These are phyloP conservation scores for Azolla pinnata DNA, from an alignment of 75 land plant genomes.

Conservation along the genomic window DNA sequence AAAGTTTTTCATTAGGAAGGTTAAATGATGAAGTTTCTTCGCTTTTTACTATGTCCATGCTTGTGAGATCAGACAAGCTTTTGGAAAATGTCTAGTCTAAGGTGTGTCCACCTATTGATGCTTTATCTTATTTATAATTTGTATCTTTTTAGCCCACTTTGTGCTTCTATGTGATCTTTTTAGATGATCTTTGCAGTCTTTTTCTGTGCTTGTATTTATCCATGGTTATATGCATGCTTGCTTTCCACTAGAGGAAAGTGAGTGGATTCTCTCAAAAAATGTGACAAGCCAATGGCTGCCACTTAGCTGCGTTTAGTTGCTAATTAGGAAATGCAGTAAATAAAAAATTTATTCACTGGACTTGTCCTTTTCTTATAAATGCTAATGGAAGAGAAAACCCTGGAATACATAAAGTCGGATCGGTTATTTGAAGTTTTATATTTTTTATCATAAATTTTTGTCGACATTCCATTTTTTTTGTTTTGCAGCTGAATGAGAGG, in stretches of 20 bases:
- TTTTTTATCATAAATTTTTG: neutral
- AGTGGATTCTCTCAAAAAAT: too few species aligned
- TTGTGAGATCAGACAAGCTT: neutral
- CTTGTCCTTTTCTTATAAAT: neutral
- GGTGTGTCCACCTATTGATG: too few species aligned
- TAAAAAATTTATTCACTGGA: neutral
- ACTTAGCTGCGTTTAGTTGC: constrained; percentile 1
- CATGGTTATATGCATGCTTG: too few species aligned
- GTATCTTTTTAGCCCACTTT: too few species aligned
- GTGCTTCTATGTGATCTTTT: too few species aligned
- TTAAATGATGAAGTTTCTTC: neutral
- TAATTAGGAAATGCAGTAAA: neutral
- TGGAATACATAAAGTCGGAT: neutral
- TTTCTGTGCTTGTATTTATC: too few species aligned
- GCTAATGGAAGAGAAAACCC: neutral
- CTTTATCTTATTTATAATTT: too few species aligned
- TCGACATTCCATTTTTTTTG: neutral
- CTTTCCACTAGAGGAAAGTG: too few species aligned
- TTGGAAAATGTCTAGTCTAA: too few species aligned
- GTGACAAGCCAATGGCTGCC: too few species aligned
- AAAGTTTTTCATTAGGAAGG: too few species aligned
- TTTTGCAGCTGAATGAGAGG: constrained; percentile 58
- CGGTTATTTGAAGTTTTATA: neutral
- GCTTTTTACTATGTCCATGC: neutral
- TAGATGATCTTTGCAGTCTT: too few species aligned